Conservation (phyloP, 2,329 filamentous ascomycete species). For the Talaromyces sp. region DNA sequence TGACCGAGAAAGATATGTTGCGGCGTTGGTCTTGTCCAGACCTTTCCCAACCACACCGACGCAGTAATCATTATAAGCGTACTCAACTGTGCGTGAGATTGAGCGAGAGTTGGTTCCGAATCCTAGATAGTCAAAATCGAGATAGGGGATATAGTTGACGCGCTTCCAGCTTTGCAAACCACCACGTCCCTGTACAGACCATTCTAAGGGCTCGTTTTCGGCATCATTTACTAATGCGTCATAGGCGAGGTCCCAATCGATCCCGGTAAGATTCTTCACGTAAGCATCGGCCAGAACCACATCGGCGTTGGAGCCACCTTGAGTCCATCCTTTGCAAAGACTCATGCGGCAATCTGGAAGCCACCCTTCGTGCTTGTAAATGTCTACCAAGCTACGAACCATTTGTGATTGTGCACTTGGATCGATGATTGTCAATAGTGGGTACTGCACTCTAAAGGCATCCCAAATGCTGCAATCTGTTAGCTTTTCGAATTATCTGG, state of each 20-base stretch:
- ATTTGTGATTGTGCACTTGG: constrained; percentile 61
- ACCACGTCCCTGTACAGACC: constrained; percentile 66
- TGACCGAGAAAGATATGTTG: constrained; percentile 59
- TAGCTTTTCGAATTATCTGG: not conserved
- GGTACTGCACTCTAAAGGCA: constrained; percentile 64
- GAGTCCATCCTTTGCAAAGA: constrained; percentile 66
- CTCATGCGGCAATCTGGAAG: constrained; percentile 73
- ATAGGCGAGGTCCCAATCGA: constrained; percentile 67
- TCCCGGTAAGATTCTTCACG: constrained; percentile 62
- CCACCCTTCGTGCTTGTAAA: constrained; percentile 66
- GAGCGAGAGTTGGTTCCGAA: constrained; percentile 68
- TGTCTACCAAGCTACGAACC: constrained; percentile 68
- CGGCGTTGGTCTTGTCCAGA: constrained; percentile 54
- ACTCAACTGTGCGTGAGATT: constrained; percentile 70
- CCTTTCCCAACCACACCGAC: constrained; percentile 61
- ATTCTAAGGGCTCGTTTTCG: constrained; percentile 66
- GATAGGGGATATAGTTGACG: constrained; percentile 66
- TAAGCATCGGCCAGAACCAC: constrained; percentile 65
- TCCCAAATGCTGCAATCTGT: constrained; percentile 58
- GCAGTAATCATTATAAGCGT: constrained; percentile 71
- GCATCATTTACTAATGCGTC: constrained; percentile 68
- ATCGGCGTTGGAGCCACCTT: constrained; percentile 71
- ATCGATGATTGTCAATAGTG: constrained; percentile 66
- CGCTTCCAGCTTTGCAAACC: constrained; percentile 68
- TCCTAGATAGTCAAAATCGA: constrained; percentile 64